Evolutionary conservation across 257 asterid genomes (phyloP).

Genomic region (Ligustrum vulgare): DNA sequence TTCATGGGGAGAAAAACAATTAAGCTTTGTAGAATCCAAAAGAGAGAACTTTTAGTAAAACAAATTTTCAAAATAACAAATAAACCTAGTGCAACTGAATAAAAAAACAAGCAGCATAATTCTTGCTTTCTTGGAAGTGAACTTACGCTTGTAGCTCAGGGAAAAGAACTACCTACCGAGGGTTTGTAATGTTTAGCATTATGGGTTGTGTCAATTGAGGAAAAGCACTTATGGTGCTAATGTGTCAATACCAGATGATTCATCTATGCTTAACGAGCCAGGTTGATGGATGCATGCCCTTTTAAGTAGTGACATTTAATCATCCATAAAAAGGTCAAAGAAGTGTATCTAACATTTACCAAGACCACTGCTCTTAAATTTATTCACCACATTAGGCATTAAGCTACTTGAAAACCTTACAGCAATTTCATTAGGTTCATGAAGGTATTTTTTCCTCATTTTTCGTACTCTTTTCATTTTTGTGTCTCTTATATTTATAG

Average conservation of each 20-base stretch:
- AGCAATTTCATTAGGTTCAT: not conserved
- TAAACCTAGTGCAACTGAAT: not conserved
- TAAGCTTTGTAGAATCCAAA: not conserved
- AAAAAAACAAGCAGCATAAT: not conserved
- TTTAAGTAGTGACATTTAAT: not conserved
- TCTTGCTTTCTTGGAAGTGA: not conserved
- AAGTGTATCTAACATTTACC: not conserved
- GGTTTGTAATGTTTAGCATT: not conserved
- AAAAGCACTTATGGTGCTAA: not conserved
- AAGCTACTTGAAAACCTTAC: not conserved
- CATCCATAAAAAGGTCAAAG: not conserved
- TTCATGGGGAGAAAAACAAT: not conserved
- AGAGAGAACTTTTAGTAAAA: not conserved
- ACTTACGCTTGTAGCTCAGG: not conserved
- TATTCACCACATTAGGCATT: not conserved
- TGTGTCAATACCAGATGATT: not conserved
- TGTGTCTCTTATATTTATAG: not conserved
- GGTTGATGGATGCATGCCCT: not conserved
- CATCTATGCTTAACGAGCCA: not conserved
- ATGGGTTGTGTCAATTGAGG: not conserved
- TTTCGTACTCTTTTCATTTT: not conserved
- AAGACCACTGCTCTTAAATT: not conserved
- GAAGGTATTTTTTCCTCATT: not conserved
- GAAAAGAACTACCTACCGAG: not conserved
- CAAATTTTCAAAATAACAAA: not conserved